phyloP scores from a whole-genome alignment of 2,329 filamentous ascomycete species.

The Huntiella moniliformis region DNA sequence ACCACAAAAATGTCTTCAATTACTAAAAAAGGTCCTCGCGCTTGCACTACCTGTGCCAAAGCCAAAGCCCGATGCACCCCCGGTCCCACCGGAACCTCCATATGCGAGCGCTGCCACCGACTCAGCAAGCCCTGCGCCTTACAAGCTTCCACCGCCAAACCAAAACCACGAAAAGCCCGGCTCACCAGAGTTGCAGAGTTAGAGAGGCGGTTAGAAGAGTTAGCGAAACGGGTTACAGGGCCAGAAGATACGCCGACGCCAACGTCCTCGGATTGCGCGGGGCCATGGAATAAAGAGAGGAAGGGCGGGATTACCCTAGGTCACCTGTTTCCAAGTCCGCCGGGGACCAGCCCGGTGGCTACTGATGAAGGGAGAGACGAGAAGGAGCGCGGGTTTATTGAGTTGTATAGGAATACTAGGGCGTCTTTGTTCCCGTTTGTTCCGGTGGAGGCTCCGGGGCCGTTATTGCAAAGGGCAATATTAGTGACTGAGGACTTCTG shows the following conservation, averaged over 20 bases:
- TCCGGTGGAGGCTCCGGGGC: too few relatives aligned
- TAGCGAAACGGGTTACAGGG: conserved; percentile 24
- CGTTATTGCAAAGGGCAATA: conserved; percentile 17
- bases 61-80: conserved; percentile 32
- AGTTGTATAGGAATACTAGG: too few relatives aligned
- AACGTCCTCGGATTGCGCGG: not conserved
- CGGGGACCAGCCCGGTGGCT: too few relatives aligned
- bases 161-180: conserved; percentile 10
- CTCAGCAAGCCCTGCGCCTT: conserved; percentile 28
- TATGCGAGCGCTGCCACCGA: conserved; percentile 32
- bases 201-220: conserved; percentile 30
- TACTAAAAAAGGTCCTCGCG: conserved; percentile 25
- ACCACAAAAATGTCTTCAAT: not conserved
- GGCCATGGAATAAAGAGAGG: not conserved
- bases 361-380: too few relatives aligned
- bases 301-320: too few relatives aligned
- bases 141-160: conserved; percentile 28
- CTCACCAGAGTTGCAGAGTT: conserved; percentile 29
- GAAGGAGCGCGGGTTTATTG: too few relatives aligned
- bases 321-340: too few relatives aligned
- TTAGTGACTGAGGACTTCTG: conserved; percentile 27
- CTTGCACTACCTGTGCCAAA: conserved; percentile 31
- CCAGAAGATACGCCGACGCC: not conserved
- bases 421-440: too few relatives aligned
- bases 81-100: conserved; percentile 21